These are phyloP conservation scores for Aspergillus sp. DNA, from an alignment of 2,329 filamentous ascomycete species.

Conservation along the genomic window DNA sequence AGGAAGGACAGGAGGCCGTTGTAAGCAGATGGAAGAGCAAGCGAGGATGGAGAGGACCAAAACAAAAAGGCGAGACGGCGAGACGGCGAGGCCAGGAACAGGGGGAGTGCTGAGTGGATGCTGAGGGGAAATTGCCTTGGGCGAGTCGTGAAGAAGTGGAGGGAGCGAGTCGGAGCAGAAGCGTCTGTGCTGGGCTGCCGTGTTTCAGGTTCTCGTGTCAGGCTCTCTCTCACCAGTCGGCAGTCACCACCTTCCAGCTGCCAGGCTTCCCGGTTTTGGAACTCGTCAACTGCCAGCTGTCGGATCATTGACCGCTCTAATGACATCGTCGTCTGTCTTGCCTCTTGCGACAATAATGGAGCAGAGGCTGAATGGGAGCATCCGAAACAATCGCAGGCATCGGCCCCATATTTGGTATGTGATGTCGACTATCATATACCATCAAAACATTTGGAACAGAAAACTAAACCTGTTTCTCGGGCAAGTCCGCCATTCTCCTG, in stretches of 20 bases:
- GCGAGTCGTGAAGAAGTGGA: background rate
- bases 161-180: background rate
- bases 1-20: background rate
- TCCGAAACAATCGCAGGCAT: no score
- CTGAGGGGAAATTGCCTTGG: background rate
- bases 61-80: background rate
- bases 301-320: no score
- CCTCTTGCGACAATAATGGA: no score
- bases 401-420: no score
- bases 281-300: no score
- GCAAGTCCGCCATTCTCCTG: no score
- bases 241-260: background rate
- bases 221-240: background rate
- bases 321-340: no score
- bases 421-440: no score
- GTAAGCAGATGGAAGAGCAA: background rate
- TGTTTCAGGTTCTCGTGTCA: background rate
- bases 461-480: no score
- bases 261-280: background rate
- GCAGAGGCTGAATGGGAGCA: no score
- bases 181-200: background rate
- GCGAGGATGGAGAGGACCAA: background rate
- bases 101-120: background rate
- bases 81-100: background rate
- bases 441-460: no score